Conservation (phyloP, 495 filamentous ascomycete genomes). For the Hypoxylon fuscum region DNA sequence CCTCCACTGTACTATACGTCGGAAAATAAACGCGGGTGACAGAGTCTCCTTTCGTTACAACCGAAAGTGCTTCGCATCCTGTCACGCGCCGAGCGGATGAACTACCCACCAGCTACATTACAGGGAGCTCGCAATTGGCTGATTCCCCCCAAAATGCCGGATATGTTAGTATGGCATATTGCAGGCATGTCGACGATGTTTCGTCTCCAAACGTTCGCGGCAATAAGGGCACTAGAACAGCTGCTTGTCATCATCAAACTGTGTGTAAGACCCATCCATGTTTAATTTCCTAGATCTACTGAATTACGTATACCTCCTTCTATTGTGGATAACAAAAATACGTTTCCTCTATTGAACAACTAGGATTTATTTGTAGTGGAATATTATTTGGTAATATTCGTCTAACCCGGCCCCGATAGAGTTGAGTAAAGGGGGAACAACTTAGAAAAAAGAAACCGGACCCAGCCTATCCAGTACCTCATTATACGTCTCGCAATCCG, state of each 20-base stretch:
- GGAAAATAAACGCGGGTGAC: conserved; percentile 35
- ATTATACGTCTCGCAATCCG: conserved; percentile 18
- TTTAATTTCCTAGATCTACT: too few species aligned
- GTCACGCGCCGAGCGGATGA: conserved; percentile 15
- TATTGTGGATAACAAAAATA: conserved; percentile 5
- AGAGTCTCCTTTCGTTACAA: conserved; percentile 22
- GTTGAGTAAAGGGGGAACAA: neutral
- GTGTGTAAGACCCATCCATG: conserved; percentile 8
- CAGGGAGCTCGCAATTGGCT: conserved; percentile 8
- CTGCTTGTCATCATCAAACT: neutral
- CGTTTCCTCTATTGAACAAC: conserved; percentile 8
- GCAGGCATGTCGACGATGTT: neutral
- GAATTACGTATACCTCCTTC: neutral
- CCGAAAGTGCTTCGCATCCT: conserved; percentile 19
- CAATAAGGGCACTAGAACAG: neutral
- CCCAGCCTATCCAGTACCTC: neutral
- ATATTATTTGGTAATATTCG: conserved; percentile 1
- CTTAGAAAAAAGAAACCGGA: neutral
- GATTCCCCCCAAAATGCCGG: neutral
- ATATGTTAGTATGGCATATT: neutral
- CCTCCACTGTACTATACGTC: conserved; percentile 21
- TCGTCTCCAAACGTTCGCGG: conserved; percentile 1
- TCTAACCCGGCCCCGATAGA: conserved; percentile 3
- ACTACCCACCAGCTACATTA: neutral
- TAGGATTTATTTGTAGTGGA: neutral